Evolutionary conservation across 2,329 filamentous ascomycete genomes (phyloP), one percentile per base, ranked within the genome.

Genomic region (Plectosphaerella plurivora): DNA sequence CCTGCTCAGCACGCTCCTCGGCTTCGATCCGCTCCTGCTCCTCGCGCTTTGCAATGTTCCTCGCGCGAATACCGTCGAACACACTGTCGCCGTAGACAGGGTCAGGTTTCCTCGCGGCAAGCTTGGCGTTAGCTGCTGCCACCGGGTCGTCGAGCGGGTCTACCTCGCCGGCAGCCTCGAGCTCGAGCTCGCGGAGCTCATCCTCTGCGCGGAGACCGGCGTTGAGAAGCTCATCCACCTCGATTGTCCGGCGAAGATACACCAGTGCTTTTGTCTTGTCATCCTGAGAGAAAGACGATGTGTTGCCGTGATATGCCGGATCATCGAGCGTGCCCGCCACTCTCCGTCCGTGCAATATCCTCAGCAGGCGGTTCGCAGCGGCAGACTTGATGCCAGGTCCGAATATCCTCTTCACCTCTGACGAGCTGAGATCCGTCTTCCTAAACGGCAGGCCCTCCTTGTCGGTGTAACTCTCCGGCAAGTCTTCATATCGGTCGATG

Each of bases 261-360:
- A 65, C 67, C 51, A 87, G 67, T 1, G 75, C 83, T 42, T 61
- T 71, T 15, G 67, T 63, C 15, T 76, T 68, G 53, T 82, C 73
- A 1, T 65, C 55, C 3, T 65, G 51, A 9, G 68, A 67, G 57
- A 71, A 84, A 10, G 64, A 60, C 2, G 66, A 66, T 25, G 80
- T 83, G 57, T 82, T 76, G 24, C 67, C 57, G 36, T 68, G 67
- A 47, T 80, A 73, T 5, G 68, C 69, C 3, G 83, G 83, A 60
- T 87, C 83, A 11, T 82, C 76, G 42, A 87, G 70, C 3, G 83
- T 85, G 35, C 84, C 84, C 8, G 83, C 82, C 20, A 87, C 81
- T 41, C 84, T 74, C 36, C 82, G 76, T 9, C 83, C 84, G 61
- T 87, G 84, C 12, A 86, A 66, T 48, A 86, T 79, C 50, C 73